Evolutionary conservation across 139 green algal genomes (phyloP).

Genomic region (Tetradesmus obliquus): DNA sequence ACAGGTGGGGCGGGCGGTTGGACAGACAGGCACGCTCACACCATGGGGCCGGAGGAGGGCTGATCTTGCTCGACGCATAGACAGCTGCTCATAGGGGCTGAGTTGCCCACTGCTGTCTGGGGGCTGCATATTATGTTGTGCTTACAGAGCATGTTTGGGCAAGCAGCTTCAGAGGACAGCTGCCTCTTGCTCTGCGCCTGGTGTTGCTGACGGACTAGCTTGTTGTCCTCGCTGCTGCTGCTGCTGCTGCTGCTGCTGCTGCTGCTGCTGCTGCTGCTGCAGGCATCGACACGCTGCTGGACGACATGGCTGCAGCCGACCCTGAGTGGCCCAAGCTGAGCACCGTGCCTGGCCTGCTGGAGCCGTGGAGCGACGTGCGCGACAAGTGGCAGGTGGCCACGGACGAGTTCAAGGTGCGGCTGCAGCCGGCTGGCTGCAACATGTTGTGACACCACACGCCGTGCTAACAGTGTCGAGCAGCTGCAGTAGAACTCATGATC

Average conservation of each 20-base stretch:
- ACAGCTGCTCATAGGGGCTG: too few relatives aligned
- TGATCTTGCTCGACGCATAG: too few relatives aligned
- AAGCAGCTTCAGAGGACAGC: too few relatives aligned
- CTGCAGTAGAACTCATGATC: too few relatives aligned
- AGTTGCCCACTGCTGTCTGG: too few relatives aligned
- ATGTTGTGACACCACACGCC: neutral
- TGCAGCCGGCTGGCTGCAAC: neutral
- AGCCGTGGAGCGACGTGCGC: slow-evolving; percentile 74
- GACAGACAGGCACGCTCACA: neutral
- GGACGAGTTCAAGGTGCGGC: slow-evolving; percentile 80
- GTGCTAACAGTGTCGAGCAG: neutral
- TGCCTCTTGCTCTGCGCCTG: too few relatives aligned
- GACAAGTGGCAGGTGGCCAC: slow-evolving; percentile 73
- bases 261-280: neutral
- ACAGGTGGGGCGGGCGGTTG: slow-evolving; percentile 55
- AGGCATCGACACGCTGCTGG: slow-evolving; percentile 65
- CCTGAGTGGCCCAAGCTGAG: slow-evolving; percentile 73
- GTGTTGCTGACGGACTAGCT: too few relatives aligned
- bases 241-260: neutral
- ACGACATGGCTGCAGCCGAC: slow-evolving; percentile 78
- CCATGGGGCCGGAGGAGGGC: too few relatives aligned
- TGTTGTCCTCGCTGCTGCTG: too few relatives aligned
- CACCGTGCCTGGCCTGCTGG: slow-evolving; percentile 68
- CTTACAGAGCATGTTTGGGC: too few relatives aligned
- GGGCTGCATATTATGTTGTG: too few relatives aligned